phyloP scores from a whole-genome alignment of 1,284 basidiomycete species.

The Ganoderma lingzhi region DNA sequence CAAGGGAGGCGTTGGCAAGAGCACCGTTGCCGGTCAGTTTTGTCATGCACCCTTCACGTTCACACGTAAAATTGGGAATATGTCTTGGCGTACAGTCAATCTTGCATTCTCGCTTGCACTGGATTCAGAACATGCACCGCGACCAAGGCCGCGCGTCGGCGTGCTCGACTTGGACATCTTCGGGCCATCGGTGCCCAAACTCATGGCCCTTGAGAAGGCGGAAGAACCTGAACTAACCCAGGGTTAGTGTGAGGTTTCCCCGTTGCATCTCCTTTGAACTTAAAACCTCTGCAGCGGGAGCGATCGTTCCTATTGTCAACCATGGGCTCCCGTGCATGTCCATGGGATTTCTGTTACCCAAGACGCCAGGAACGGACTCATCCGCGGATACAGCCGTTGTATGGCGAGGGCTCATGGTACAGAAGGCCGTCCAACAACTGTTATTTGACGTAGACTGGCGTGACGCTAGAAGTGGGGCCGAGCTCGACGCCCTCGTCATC shows the following conservation, averaged over 20 bases:
- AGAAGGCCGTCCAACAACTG: slow-evolving; percentile 97
- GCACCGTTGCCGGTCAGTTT: slow-evolving; percentile 84
- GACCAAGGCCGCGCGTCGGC: slow-evolving; percentile 71
- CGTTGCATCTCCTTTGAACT: neutral
- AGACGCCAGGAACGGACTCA: slow-evolving; percentile 49
- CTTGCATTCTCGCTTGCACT: slow-evolving; percentile 80
- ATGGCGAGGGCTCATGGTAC: slow-evolving; percentile 99
- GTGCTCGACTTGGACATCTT: slow-evolving; percentile 96
- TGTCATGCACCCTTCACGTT: neutral
- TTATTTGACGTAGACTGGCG: slow-evolving; percentile 98
- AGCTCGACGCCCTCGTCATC: slow-evolving; percentile 88
- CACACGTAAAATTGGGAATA: neutral
- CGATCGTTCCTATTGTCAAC: slow-evolving; percentile 86
- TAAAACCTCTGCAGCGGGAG: slow-evolving; percentile 61
- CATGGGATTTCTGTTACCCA: slow-evolving; percentile 88
- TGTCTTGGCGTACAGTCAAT: slow-evolving; percentile 63
- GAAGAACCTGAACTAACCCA: slow-evolving; percentile 85
- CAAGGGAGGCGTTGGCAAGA: slow-evolving; percentile 98
- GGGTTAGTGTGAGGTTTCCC: slow-evolving; percentile 52
- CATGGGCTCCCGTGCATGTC: slow-evolving; percentile 97
- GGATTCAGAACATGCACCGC: slow-evolving; percentile 43
- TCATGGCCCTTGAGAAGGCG: slow-evolving; percentile 89
- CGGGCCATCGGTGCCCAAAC: slow-evolving; percentile 93
- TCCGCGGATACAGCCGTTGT: slow-evolving; percentile 83
- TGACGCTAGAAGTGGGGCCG: slow-evolving; percentile 45